Percentiles rank a stretch among this genome's conserved stretches.
phyloP scores from a whole-genome alignment of 352 stramenopile species.

The Phytophthora pisi region DNA sequence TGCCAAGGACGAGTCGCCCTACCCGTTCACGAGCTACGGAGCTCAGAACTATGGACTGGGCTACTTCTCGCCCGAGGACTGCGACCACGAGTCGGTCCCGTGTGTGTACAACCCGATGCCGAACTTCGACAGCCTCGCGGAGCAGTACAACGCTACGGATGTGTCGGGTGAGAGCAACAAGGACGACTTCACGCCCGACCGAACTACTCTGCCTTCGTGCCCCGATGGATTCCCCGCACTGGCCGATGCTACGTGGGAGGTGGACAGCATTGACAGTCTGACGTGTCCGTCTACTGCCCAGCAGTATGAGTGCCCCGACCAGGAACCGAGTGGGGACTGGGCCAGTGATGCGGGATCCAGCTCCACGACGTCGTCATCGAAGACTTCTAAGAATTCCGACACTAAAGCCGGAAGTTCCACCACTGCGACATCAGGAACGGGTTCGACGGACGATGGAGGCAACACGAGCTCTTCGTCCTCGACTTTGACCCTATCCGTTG shows the following conservation, averaged over 20 bases:
- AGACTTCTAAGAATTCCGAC: conserved; percentile 21
- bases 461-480: conserved; percentile 26
- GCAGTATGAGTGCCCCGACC: conserved; percentile 51
- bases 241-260: conserved; percentile 44
- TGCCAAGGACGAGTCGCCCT: conserved; percentile 52
- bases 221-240: conserved; percentile 44
- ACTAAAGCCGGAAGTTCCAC: conserved; percentile 11
- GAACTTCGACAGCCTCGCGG: conserved; percentile 61
- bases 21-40: conserved; percentile 75
- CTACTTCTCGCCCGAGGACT: conserved; percentile 74
- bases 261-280: conserved; percentile 45
- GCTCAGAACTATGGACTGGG: conserved; percentile 82
- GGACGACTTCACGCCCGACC: conserved; percentile 43
- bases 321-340: conserved; percentile 59
- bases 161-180: conserved; percentile 44
- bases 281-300: conserved; percentile 37
- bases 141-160: conserved; percentile 52
- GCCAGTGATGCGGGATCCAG: conserved; percentile 34
- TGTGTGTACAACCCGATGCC: conserved; percentile 79
- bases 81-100: conserved; percentile 54
- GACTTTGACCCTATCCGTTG: conserved; percentile 25
- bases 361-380: conserved; percentile 26
- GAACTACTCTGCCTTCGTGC: conserved; percentile 40
- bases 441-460: conserved; percentile 16
- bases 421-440: conserved; percentile 12